Evolutionary conservation across 768 basidiomycete species (phyloP), one percentile per base, ranked within the genome.

Genomic region (Lyophyllum shimeji): DNA sequence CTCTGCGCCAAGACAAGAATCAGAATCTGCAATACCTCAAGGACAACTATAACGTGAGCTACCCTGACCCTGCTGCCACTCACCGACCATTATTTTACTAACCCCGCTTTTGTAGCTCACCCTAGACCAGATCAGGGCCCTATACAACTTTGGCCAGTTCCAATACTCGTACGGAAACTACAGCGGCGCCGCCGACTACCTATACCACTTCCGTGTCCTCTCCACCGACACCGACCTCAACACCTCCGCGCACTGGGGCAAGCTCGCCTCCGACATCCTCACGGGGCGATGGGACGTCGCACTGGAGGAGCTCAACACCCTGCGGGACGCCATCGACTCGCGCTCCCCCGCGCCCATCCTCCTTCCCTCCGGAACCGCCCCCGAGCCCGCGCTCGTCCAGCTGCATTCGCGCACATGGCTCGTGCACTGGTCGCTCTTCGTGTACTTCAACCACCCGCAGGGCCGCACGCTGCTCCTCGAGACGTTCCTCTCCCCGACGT

Each of bases 101-200:
- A 24, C 0, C 54, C 37, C 63, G 0, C 71, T 29, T 29, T 29
- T 9, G 9, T 9, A 98, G 96, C 85, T 99, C 55, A 94, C 90
- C 15, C 77, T 95, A 57, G 95, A 96, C 56, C 93, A 97, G 84
- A 97, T 98, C 69, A 91, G 87, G 42, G 91, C 92, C 0, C 78
- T 99, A 8, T 98, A 99, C 79, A 93, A 95, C 75, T 98, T 96
- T 74, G 97, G 97, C 52, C 90, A 98, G 68, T 98, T 95, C 78
- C 95, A 97, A 75, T 99, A 93, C 75, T 92, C 96, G n/a, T 93
- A 93, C 70, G 97, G 97, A 43, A 93, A 94, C 72, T 99, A 99
- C 78, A 89, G 87, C 64, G 92, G 92, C 47, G 95, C 97, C 15
- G 95, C 95, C 46, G 94, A 98, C 73, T 98, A 97, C 76, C 81